Evolutionary conservation across 2,329 filamentous ascomycete species (phyloP), one percentile per base, ranked within the genome.

Genomic region (Botryotinia globosa): DNA sequence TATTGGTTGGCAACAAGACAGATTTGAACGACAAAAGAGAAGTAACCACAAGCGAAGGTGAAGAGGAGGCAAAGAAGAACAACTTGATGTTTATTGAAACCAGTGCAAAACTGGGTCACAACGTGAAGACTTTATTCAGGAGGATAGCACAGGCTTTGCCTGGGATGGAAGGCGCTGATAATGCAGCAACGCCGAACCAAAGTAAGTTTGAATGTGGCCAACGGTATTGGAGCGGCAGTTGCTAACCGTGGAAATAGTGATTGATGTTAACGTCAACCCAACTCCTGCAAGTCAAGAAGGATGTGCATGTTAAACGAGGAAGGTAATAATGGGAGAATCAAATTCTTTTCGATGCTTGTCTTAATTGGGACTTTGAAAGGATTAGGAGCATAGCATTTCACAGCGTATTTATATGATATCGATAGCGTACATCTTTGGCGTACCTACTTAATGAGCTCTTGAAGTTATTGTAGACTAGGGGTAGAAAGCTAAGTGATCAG

Each of bases 61-160:
- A 99, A 83, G 96, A 98, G 79, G 96, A 99, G 85, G 95, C 95
- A 61, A 97, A 97, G 88, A 95, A 95, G 87, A 95, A 97, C 83
- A 96, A 96, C 77, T 86, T 98, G 77, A 98, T 99, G 93, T 99
- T 99, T 81, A 96, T 99, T 79, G 96, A 99, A 87, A 99, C 96
- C 71, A 98, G 94, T 82, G 96, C 96, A 71, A 99, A 99, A 87
- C 87, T 97, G 20, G 94, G 97, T 58, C 94, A 98, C 84, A 99
- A 99, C 81, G 97, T 99, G 78, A 99, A 99, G 87, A 93, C 92
- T 77, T 86, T 99, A 73, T 99, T 99, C 85, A 93, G 94, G 87
- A 92, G 94, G 85, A 99, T 99, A 89, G 96, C 97, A 58, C 96
- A 99, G 84, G 96, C 97, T 54, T 85, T 99, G 78, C 96, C 96